These are phyloP conservation scores for Coffea humblotiana DNA, from an alignment of 305 asterid species.

Conservation along the genomic window DNA sequence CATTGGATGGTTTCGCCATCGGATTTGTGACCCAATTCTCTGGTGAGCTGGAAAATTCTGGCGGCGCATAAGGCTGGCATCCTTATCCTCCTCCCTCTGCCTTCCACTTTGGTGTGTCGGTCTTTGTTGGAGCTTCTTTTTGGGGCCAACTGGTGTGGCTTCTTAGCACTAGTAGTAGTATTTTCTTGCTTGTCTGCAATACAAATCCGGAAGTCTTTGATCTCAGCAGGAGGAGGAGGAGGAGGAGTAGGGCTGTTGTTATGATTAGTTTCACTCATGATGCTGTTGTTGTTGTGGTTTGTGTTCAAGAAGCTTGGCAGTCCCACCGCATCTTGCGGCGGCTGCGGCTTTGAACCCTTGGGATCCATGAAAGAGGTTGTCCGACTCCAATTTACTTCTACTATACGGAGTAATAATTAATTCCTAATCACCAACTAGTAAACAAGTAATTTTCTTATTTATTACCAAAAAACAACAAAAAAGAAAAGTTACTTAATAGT, in stretches of 20 bases:
- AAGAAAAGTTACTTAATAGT: too few species aligned
- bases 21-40: constrained; percentile 75
- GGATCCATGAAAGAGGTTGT: constrained; percentile 54
- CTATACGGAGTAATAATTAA: too few species aligned
- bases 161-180: constrained; percentile 14
- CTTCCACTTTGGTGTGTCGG: constrained; percentile 70
- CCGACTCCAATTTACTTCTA: not conserved
- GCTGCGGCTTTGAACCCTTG: constrained; percentile 42
- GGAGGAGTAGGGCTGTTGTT: constrained; percentile 11
- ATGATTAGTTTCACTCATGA: constrained; percentile 24
- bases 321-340: constrained; percentile 22
- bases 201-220: constrained; percentile 40
- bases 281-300: not conserved
- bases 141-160: constrained; percentile 47
- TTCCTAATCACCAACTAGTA: too few species aligned
- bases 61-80: constrained; percentile 82
- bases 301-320: constrained; percentile 30
- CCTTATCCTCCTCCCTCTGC: constrained; percentile 68
- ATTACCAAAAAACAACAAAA: too few species aligned
- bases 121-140: constrained; percentile 68
- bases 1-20: constrained; percentile 82
- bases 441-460: too few species aligned
- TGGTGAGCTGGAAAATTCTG: constrained; percentile 61
- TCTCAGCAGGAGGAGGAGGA: constrained; percentile 25
- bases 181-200: constrained; percentile 45